Evolutionary conservation across 345 rosid genomes (phyloP).

Genomic region (Melaleuca quinquenervia): DNA sequence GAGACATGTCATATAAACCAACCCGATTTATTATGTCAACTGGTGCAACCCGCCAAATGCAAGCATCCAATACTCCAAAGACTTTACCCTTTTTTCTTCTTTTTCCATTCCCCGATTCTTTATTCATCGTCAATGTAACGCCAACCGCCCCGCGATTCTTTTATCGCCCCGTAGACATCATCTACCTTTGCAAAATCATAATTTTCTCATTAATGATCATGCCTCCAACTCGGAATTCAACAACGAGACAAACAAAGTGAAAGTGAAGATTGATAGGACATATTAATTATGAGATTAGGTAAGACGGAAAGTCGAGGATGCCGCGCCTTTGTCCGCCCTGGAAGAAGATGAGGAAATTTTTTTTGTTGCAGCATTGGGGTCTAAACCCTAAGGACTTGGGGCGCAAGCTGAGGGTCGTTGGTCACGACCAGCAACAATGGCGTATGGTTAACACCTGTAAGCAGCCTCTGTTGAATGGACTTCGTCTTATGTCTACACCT

Average conservation of each 20-base stretch:
- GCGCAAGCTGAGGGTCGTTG: background rate
- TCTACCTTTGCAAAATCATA: background rate
- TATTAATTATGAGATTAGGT: background rate
- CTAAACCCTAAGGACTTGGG: background rate
- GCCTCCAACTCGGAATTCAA: background rate
- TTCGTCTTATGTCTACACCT: background rate
- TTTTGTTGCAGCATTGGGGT: background rate
- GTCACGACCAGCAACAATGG: background rate
- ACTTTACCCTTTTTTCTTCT: background rate
- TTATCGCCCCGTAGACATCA: rapidly evolving
- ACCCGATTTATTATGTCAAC: rapidly evolving
- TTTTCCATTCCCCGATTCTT: background rate
- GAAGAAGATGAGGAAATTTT: background rate
- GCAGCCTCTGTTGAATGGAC: background rate
- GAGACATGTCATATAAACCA: background rate
- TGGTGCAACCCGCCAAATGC: background rate
- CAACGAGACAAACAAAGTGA: no score
- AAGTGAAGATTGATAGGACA: background rate
- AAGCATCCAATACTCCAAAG: background rate
- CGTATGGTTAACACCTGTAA: background rate
- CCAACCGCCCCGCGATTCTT: background rate
- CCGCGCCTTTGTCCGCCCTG: background rate
- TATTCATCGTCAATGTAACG: background rate
- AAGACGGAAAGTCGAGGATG: background rate
- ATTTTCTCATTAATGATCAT: background rate